Evolutionary conservation across 2,329 filamentous ascomycete genomes (phyloP), one percentile per base, ranked within the genome.

Genomic region (Fusarium torulosum): DNA sequence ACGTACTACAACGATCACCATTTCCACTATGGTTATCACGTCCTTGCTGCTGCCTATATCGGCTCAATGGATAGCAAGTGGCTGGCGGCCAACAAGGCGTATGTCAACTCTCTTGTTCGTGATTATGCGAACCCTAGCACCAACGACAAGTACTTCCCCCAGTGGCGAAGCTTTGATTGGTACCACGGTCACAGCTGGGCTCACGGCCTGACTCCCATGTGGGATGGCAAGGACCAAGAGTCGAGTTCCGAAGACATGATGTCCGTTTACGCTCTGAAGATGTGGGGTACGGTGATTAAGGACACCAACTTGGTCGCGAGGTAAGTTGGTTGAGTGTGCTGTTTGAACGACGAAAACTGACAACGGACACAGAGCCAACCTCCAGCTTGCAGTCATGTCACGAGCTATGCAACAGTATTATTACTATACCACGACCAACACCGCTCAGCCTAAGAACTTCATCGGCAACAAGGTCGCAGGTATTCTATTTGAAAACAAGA

Each of bases 121-220:
- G 96, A 99, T 69, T 79, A 86, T 47, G 90, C 94, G 44, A 97
- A 97, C 78, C 90, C 94, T 0, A 90, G 87, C 70, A 75, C 83
- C 4, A 76, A 85, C 19, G 94, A 97, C 75, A 82, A 84, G 27
- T 88, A 88, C 71, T 98, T 96, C 78, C 94, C 95, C 0, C 90
- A 93, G 70, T 94, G 86, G 63, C 88, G 96, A 47, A 88, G 84
- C 57, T 98, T 97, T 75, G 96, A 98, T 79, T 97, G 93, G 93
- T 98, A 90, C 77, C 89, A 96, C 74, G 96, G 95, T 3, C 96
- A 98, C 83, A 94, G 91, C 59, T 97, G 95, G 93, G 95, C 95
- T 4, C 93, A 93, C 55, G 92, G 92, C 2, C 79, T 95, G 7
- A 92, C 88, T 72, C 86, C 91, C 64, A 84, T 86, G 37, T 82